Base-by-base conservation (phyloP, 805 yeast genomes). In the Ogataea paradorogensis region DNA sequence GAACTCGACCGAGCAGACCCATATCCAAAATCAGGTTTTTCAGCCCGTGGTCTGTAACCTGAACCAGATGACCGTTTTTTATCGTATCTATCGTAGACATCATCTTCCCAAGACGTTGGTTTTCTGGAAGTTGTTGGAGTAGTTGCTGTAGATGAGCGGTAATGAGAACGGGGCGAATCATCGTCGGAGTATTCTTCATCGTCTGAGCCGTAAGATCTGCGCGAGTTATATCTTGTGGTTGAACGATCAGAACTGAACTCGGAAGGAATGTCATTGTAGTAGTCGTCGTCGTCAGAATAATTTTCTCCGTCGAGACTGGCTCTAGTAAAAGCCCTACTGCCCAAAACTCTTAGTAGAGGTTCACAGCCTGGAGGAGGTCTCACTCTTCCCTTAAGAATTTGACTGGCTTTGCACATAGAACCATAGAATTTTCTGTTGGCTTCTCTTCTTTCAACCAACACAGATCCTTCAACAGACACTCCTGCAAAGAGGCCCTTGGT, bases 401-500 rank as follows among this genome's bases (percentile, higher is more conserved):
- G 73, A 62, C 86, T 78, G n/a, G 97, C 95, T 44, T 93, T 89
- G 61, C 95, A 84, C 50, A 75, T 79, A 52, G 73, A 74, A 27
- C 99, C 98, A 59, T 91, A 91, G 59, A 91, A 91, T 66, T 91
- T 91, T 57, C 96, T 74, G 65, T 91, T 91, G 20, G 98, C 96
- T 55, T 93, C 98, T 66, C 98, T 78, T 69, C 99, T 84, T 66
- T 93, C 99, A n/a, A 93, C 73, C 43, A 93, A 78, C 11, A 91
- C 95, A 1, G 97, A 89, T 22, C 99, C 99, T 67, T 91, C 99
- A 37, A 91, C 74, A 1, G 98, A 91, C 14, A 91, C 95, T 58
- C 99, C 99, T 0, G 99, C 99, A 66, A 87, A 91, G 35, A 93
- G 73, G 48, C 99, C 99, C 63, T 93, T 91, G 3, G 96, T 89